phyloP scores from a whole-genome alignment of 306 rosid species.

The Calophaca sinica region DNA sequence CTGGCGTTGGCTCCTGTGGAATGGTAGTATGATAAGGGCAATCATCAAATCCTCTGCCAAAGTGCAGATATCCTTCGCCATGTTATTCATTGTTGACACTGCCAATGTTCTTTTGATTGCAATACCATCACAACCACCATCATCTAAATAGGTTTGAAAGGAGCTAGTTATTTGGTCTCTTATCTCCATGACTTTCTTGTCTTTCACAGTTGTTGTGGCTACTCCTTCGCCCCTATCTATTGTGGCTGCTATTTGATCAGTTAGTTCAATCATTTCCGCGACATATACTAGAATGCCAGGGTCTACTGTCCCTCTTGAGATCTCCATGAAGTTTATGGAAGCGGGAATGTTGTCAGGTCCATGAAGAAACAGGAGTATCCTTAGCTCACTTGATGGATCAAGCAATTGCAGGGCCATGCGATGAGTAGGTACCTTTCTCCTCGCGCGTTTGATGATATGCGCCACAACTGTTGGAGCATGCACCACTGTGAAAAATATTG shows the following conservation, averaged over 20 bases:
- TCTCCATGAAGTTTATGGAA: slow-evolving; percentile 81
- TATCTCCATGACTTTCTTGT: slow-evolving; percentile 54
- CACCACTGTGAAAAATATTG: slow-evolving; percentile 70
- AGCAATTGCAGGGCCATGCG: slow-evolving; percentile 78
- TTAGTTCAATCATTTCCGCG: slow-evolving; percentile 85
- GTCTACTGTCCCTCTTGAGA: slow-evolving; percentile 65
- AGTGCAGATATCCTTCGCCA: slow-evolving; percentile 72
- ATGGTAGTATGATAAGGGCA: slow-evolving; percentile 84
- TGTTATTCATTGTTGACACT: slow-evolving; percentile 62
- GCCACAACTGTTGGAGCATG: slow-evolving; percentile 75
- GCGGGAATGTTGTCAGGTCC: slow-evolving; percentile 69
- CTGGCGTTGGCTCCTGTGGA: slow-evolving; percentile 66
- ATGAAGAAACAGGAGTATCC: slow-evolving; percentile 71
- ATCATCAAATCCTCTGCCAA: slow-evolving; percentile 78
- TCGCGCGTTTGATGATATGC: slow-evolving; percentile 81
- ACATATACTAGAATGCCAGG: slow-evolving; percentile 71
- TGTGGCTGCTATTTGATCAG: slow-evolving; percentile 63
- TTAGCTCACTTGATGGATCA: slow-evolving; percentile 67
- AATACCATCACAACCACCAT: slow-evolving; percentile 57
- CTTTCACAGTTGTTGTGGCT: slow-evolving; percentile 60
- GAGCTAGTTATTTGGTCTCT: slow-evolving; percentile 69
- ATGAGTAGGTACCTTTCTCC: slow-evolving; percentile 70
- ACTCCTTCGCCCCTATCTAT: slow-evolving; percentile 58
- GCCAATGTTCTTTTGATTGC: slow-evolving; percentile 63
- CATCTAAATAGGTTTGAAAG: slow-evolving; percentile 60